Evolutionary conservation across 148 eudicot species (phyloP).

Genomic region (Fallopia convolvulus): DNA sequence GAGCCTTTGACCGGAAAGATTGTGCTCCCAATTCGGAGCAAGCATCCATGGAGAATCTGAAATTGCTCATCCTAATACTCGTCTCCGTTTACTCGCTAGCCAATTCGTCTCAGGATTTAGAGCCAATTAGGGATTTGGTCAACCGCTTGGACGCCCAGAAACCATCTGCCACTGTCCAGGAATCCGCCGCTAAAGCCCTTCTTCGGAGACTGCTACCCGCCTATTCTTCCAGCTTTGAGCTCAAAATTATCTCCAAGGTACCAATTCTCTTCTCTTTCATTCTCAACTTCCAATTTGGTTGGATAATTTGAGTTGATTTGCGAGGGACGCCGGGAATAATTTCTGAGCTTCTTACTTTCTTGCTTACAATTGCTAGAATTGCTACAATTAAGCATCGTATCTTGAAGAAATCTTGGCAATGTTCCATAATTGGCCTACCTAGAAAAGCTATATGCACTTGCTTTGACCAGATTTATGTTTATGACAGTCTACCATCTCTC

Average conservation of each 20-base stretch:
- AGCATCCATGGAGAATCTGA: not conserved
- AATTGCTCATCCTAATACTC: slow-evolving; percentile 19
- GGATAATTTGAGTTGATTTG: not conserved
- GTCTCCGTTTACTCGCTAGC: slow-evolving; percentile 18
- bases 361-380: not conserved
- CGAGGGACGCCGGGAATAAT: not conserved
- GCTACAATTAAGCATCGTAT: not conserved
- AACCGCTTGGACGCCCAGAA: slow-evolving; percentile 42
- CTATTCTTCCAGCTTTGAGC: slow-evolving; percentile 55
- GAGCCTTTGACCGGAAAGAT: not conserved
- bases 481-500: not conserved
- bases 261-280: not conserved
- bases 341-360: not conserved
- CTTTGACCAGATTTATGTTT: not conserved
- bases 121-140: slow-evolving; percentile 31
- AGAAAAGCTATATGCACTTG: not conserved
- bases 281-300: not conserved
- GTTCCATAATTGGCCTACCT: not conserved
- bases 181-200: slow-evolving; percentile 58
- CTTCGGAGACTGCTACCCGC: slow-evolving; percentile 71
- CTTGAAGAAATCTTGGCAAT: not conserved
- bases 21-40: not conserved
- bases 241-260: slow-evolving; percentile 66
- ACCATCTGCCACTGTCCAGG: slow-evolving; percentile 44
- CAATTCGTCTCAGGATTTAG: slow-evolving; percentile 23